Base-by-base conservation (phyloP, 768 basidiomycete species). In the Mycena belliarum region DNA sequence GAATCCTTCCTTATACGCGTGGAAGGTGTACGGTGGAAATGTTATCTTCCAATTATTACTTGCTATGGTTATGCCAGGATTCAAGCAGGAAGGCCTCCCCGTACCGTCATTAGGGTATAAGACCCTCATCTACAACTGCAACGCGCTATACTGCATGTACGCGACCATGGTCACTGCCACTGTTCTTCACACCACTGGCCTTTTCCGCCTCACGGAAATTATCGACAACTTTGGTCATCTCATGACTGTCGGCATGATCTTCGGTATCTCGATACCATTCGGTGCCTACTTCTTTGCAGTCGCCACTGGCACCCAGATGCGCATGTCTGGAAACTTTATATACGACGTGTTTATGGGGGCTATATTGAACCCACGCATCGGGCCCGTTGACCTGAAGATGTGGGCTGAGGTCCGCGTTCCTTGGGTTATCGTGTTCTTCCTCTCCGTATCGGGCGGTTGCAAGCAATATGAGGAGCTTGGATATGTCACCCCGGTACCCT, bases 311-410 rank as follows among this genome's bases (percentile, higher is more conserved):
- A 87, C 87, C 65, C 83, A 88, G 60, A 87, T 96, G 48, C 84
- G 97, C 61, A 96, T 97, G 91, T 93, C 90, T n/a, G 95, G 93
- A 43, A 95, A 85, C 76, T 84, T 91, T 73, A 81, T 95, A 66
- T 99, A 98, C 69, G 95, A 97, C 65, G 87, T 93, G 59, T 97
- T 95, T 75, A 97, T 98, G 95, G 96, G 96, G 43, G 94, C 95
- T 38, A 82, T 82, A 50, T 79, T 99, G 61, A 99, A 98, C 75
- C 97, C 97, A 8, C 86, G 96, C 57, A 81, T 99, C 59, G 94
- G 94, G 8, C 79, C 82, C 20, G 82, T 99, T 60, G 96, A 98
- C 73, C 76, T 99, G 68, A 99, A 99, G 75, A 98, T 98, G 95
- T 99, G 93, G 88, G 92, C 92, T 6, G 95, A 97, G 68, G 93